These are phyloP conservation scores for Plectranthus barbatus DNA, from an alignment of 257 asterid species.

Conservation along the genomic window DNA sequence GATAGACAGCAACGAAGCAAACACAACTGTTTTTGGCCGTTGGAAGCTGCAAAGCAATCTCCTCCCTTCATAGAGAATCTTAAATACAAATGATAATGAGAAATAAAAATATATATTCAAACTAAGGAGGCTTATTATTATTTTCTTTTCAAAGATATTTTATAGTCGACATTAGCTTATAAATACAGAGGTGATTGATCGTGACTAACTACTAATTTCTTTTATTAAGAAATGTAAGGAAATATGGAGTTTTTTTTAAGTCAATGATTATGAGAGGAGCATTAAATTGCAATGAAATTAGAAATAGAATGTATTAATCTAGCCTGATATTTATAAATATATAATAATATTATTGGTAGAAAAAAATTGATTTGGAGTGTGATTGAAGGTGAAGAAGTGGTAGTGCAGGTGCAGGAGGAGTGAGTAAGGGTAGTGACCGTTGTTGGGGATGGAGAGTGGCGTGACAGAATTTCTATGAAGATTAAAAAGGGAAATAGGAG, in stretches of 20 bases:
- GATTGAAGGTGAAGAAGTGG: slow-evolving; percentile 5
- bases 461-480: slow-evolving; percentile 13
- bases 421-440: slow-evolving; percentile 26
- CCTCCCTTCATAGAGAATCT: too few species aligned
- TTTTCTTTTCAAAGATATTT: too few species aligned
- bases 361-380: slow-evolving; percentile 1
- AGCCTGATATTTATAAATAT: neutral
- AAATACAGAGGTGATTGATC: neutral
- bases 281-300: neutral
- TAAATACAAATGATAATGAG: too few species aligned
- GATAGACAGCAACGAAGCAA: slow-evolving; percentile 2
- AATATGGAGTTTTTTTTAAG: neutral
- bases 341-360: neutral
- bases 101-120: neutral
- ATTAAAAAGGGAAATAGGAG: neutral
- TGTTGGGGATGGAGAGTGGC: slow-evolving; percentile 26
- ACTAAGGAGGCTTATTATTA: too few species aligned
- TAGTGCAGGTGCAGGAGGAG: neutral
- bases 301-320: neutral
- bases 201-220: neutral
- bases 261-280: slow-evolving; percentile 1
- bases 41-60: slow-evolving; percentile 29
- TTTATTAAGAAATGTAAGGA: neutral
- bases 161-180: too few species aligned
- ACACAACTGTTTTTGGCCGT: slow-evolving; percentile 36